A percentile compares a stretch with the other conserved stretches of the same genome.
Evolutionary conservation across 768 basidiomycete species (phyloP).

Genomic region (Coprinopsis cinerea): DNA sequence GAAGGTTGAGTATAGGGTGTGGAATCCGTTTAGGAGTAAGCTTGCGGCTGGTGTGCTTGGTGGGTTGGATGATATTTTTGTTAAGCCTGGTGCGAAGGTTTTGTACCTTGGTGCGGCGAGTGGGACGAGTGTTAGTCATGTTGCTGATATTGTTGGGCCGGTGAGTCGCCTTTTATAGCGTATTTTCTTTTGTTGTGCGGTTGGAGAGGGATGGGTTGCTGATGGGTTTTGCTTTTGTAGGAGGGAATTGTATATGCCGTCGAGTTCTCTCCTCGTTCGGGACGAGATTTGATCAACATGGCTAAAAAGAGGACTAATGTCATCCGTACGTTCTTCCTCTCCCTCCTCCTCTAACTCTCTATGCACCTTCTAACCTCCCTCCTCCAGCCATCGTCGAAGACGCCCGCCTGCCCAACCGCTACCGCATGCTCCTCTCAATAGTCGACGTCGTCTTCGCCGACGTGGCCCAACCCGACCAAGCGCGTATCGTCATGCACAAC

Average conservation of each 20-base stretch:
- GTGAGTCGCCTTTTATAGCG: conserved; percentile 45
- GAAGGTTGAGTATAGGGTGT: conserved; percentile 96
- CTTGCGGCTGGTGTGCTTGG: conserved; percentile 95
- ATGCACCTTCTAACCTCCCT: conserved; percentile 2
- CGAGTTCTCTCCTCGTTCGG: conserved; percentile 94
- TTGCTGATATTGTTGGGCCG: conserved; percentile 97
- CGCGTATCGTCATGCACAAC: conserved; percentile 91
- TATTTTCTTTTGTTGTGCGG: conserved; percentile 1
- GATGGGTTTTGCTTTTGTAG: conserved; percentile 30
- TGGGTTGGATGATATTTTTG: conserved; percentile 90
- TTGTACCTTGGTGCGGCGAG: conserved; percentile 97
- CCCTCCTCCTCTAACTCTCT: neutral
- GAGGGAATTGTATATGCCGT: conserved; percentile 98
- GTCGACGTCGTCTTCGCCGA: conserved; percentile 99
- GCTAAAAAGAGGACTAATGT: conserved; percentile 99
- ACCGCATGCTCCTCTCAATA: conserved; percentile 92
- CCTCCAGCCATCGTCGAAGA: conserved; percentile 88
- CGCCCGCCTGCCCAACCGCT: conserved; percentile 92
- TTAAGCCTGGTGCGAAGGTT: conserved; percentile 92
- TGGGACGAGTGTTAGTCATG: conserved; percentile 97
- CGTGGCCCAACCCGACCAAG: conserved; percentile 97
- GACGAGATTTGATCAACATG: conserved; percentile 98
- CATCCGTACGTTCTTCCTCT: conserved; percentile 70
- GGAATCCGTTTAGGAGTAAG: conserved; percentile 99
- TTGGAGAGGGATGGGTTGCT: neutral